Base-by-base conservation (phyloP, 805 yeast species). In the Ogataea henricii region DNA sequence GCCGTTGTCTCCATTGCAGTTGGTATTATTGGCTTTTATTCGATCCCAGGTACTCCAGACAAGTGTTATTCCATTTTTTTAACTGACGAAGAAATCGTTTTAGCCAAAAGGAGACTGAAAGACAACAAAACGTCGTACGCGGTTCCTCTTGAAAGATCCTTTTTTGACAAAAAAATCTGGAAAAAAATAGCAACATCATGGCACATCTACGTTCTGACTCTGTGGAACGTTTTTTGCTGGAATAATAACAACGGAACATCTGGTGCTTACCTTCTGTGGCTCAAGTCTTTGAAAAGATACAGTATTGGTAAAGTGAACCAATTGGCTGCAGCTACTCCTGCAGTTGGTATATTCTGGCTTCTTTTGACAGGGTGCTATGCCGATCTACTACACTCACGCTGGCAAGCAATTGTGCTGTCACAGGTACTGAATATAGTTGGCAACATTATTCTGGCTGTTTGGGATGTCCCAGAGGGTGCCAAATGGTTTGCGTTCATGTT, bases 391-490 rank as follows among this genome's bases (percentile, higher is more conserved):
- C 52, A 48, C 22, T 66, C 60, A 55, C 44, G 54, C 53, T 39
- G 56, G 54, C 33, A 45, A 46, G 54, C 63, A 2, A 45, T 57
- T 8, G 37, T 71, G 2, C 59, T 68, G 25, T 62, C 73, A 13
- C 73, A 33, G 48, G 75, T 30, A 77, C 81, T 2, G 67, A 74
- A 58, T 62, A 73, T 4, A 58, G 73, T 37, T 53, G 65, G 43
- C 51, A 60, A 49, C 8, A 53, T 23, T 8, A 54, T 57, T 3
- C 63, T 78, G 40, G 69, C 80, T 0, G 62, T 53, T 10, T 81
- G 83, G 83, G 54, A 74, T 37, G 70, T 79, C 23, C 77, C 80
- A 1, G 60, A 54, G 10, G 77, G 76, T 1, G 69, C 73, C 30
- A 80, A 78, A 48, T 79, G 51, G 55, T 47, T 45, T 49, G 55